Evolutionary conservation across 495 filamentous ascomycete genomes (phyloP).

Genomic region (Coniosporium apollinis): DNA sequence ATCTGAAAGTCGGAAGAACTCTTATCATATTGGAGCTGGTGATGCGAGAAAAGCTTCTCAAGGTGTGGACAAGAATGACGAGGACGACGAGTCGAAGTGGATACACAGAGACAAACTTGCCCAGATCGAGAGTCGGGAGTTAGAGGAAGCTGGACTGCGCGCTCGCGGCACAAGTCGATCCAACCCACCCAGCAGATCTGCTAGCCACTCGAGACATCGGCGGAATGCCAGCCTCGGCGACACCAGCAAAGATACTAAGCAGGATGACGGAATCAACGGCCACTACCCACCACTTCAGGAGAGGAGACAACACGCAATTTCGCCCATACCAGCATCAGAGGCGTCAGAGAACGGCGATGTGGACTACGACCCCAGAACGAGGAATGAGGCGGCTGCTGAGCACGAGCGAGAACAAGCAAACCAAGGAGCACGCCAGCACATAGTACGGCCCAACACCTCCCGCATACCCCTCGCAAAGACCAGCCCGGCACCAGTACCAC

Average conservation of each 20-base stretch:
- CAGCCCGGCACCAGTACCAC: conserved; percentile 60
- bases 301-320: conserved; percentile 29
- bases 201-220: conserved; percentile 28
- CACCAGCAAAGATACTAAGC: conserved; percentile 19
- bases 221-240: too few relatives aligned
- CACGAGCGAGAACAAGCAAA: conserved; percentile 31
- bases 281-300: too few relatives aligned
- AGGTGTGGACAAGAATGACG: conserved; percentile 2
- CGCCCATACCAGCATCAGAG: conserved; percentile 28
- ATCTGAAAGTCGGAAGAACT: conserved; percentile 21
- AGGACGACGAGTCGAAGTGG: conserved; percentile 56
- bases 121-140: conserved; percentile 79
- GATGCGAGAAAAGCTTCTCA: conserved; percentile 18
- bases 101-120: conserved; percentile 94
- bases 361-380: conserved; percentile 57
- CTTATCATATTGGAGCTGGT: conserved; percentile 26
- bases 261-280: too few relatives aligned
- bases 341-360: conserved; percentile 22
- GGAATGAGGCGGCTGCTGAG: conserved; percentile 66
- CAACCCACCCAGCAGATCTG: conserved; percentile 39
- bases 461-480: conserved; percentile 69
- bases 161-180: conserved; percentile 37
- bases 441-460: conserved; percentile 34
- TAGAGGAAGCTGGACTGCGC: conserved; percentile 78
- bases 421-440: conserved; percentile 17